Conservation (phyloP, 495 filamentous ascomycete genomes). For the Xylaria bambusicola region DNA sequence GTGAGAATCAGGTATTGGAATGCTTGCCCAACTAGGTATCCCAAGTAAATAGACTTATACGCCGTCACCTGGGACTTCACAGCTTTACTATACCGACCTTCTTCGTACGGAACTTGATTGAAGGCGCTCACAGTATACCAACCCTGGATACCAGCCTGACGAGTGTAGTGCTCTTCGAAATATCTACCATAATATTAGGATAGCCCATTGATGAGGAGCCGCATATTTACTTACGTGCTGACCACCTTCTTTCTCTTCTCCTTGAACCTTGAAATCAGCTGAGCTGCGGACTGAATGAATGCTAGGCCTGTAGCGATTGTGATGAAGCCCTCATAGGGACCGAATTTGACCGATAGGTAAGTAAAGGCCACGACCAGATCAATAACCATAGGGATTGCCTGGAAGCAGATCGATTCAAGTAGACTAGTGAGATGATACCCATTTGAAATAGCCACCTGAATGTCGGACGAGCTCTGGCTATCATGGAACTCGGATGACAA, state of each 20-base stretch:
- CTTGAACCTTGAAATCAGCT: conserved; percentile 49
- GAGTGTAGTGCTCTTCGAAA: conserved; percentile 60
- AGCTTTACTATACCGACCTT: conserved; percentile 57
- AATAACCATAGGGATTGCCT: conserved; percentile 67
- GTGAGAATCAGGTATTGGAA: conserved; percentile 63
- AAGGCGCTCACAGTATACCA: conserved; percentile 75
- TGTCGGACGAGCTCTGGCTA: conserved; percentile 69
- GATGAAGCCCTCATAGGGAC: conserved; percentile 72
- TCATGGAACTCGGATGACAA: conserved; percentile 81
- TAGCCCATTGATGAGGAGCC: neutral
- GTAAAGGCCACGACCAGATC: conserved; percentile 69
- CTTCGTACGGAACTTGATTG: conserved; percentile 69
- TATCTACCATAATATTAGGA: conserved; percentile 29
- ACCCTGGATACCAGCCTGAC: conserved; percentile 64
- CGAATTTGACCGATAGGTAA: conserved; percentile 70
- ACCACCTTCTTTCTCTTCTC: conserved; percentile 44
- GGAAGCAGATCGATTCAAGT: conserved; percentile 67
- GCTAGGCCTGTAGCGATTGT: conserved; percentile 60
- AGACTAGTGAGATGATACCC: conserved; percentile 64
- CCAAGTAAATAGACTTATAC: conserved; percentile 41
- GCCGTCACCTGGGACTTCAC: conserved; percentile 46
- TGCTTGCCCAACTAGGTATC: conserved; percentile 47
- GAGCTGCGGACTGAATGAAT: conserved; percentile 64
- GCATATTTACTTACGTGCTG: conserved; percentile 23
- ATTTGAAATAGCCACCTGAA: conserved; percentile 66